Conservation (phyloP, 768 basidiomycete species). For the Podaxis mareebaensis region DNA sequence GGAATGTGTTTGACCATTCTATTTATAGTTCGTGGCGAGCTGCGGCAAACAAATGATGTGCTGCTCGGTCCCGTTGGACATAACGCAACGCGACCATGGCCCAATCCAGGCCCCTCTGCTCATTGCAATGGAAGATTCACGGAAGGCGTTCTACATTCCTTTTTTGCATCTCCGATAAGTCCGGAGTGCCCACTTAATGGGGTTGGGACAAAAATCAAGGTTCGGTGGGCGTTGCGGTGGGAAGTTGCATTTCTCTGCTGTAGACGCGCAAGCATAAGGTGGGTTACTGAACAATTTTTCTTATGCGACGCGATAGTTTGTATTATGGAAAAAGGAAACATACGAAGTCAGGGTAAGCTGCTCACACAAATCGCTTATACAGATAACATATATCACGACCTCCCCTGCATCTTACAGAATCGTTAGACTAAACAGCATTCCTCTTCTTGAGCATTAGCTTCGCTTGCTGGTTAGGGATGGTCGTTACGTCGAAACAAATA, state of each 20-base stretch:
- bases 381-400: neutral
- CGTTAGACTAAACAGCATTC: neutral
- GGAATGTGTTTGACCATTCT: no score
- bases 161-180: neutral
- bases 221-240: no score
- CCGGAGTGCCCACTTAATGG: no score
- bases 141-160: neutral
- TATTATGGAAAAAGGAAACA: no score
- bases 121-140: neutral
- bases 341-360: neutral
- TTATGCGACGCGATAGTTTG: no score
- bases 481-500: neutral
- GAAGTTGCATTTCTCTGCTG: no score
- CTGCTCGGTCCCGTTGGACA: no score
- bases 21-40: no score
- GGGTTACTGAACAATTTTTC: no score
- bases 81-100: neutral
- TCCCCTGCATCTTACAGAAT: neutral
- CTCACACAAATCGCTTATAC: neutral
- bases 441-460: constrained; percentile 20
- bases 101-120: neutral
- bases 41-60: no score
- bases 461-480: constrained; percentile 12
- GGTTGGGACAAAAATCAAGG: neutral
- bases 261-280: no score